A percentile compares a stretch with the other conserved stretches of the same genome.
These are phyloP conservation scores for Nannochloropsis salina DNA, from an alignment of 108 stramenopile species.

Conservation along the genomic window DNA sequence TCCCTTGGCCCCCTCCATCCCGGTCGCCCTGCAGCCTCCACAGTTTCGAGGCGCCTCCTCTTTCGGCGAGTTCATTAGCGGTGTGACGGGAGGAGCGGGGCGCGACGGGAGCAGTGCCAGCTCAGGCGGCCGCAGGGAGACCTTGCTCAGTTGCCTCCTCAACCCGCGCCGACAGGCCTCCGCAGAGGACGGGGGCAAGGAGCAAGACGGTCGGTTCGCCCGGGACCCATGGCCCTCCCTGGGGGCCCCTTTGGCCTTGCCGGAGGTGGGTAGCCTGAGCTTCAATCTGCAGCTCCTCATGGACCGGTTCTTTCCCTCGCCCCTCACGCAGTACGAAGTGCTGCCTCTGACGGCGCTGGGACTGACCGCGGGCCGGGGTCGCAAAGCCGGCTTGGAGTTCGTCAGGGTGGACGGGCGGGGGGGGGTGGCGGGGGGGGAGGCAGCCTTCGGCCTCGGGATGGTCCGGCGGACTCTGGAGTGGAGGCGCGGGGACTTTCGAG, in stretches of 20 bases:
- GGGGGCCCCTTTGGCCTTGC: neutral
- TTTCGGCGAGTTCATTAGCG: neutral
- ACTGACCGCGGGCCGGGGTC: neutral
- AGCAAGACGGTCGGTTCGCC: neutral
- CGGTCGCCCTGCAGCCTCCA: neutral
- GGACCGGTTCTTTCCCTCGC: neutral
- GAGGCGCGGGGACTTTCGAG: neutral
- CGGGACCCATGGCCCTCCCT: neutral
- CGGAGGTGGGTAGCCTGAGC: neutral
- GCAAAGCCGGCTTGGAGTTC: neutral
- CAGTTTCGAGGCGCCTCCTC: neutral
- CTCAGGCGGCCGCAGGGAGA: neutral
- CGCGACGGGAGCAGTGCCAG: neutral
- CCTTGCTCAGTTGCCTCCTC: neutral
- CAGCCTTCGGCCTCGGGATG: neutral
- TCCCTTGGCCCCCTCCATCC: neutral
- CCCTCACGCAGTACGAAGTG: neutral
- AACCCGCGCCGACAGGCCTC: neutral
- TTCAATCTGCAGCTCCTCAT: neutral
- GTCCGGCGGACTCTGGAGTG: neutral
- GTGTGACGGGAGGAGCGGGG: neutral
- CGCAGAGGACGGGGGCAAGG: neutral
- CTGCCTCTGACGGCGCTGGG: neutral
- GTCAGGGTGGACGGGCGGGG: neutral
- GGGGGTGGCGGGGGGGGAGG: neutral